Conservation (phyloP, 208 protist species). For the Angomonas ambiguus region DNA sequence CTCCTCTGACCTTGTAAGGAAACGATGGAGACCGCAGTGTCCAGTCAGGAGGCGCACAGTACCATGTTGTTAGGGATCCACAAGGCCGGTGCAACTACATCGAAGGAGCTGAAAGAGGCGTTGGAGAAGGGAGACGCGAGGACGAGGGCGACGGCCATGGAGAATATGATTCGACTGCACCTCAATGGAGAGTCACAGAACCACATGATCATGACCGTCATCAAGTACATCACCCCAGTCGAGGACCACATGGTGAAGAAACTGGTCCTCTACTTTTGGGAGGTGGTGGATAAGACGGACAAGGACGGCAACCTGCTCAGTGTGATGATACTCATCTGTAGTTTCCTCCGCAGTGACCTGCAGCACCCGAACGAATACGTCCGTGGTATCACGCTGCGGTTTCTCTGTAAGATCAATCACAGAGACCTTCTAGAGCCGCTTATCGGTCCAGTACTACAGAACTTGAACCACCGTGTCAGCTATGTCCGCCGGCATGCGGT, state of each 20-base stretch:
- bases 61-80: constrained; percentile 57
- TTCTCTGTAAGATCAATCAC: constrained; percentile 97
- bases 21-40: constrained; percentile 11
- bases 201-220: constrained; percentile 97
- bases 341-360: constrained; percentile 95
- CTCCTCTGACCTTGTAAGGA: background rate
- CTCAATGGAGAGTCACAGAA: constrained; percentile 95
- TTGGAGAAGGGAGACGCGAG: constrained; percentile 85
- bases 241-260: constrained; percentile 96
- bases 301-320: constrained; percentile 93
- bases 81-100: constrained; percentile 30
- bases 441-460: constrained; percentile 90
- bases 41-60: constrained; percentile 64
- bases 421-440: constrained; percentile 97
- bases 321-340: constrained; percentile 98
- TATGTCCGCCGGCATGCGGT: constrained; percentile 98
- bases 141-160: constrained; percentile 85
- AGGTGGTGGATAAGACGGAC: constrained; percentile 96
- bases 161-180: constrained; percentile 91
- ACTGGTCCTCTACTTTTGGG: constrained; percentile 97
- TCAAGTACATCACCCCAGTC: constrained; percentile 93
- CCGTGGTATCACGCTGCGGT: constrained; percentile 95
- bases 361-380: constrained; percentile 98
- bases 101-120: constrained; percentile 84
- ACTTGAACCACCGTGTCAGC: constrained; percentile 92